Conservation (phyloP, 495 filamentous ascomycete species). For the Aeminium ludgeri region DNA sequence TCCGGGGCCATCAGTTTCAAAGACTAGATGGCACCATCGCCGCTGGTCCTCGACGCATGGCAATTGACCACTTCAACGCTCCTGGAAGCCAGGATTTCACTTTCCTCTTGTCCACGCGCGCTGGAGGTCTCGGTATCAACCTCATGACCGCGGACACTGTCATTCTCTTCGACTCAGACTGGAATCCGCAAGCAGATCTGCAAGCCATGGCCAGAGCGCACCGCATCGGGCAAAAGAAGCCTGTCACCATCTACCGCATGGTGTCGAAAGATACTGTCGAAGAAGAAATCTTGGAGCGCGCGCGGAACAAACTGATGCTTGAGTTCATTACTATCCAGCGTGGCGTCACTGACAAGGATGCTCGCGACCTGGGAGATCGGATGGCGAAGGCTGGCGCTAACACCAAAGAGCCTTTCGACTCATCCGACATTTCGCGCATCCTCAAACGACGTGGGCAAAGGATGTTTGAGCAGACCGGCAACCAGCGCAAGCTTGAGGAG, state of each 20-base stretch:
- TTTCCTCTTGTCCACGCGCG: slow-evolving; percentile 86
- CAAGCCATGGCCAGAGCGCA: slow-evolving; percentile 98
- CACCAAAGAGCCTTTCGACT: slow-evolving; percentile 58
- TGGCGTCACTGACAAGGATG: slow-evolving; percentile 80
- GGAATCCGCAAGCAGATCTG: slow-evolving; percentile 96
- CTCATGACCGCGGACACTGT: slow-evolving; percentile 98
- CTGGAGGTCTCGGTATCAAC: slow-evolving; percentile 94
- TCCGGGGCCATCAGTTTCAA: slow-evolving; percentile 81
- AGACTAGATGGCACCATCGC: slow-evolving; percentile 89
- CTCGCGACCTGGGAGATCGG: slow-evolving; percentile 54
- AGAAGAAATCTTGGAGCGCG: slow-evolving; percentile 89
- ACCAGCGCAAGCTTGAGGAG: slow-evolving; percentile 90
- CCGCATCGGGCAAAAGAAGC: slow-evolving; percentile 88
- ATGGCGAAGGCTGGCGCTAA: slow-evolving; percentile 34
- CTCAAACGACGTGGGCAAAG: slow-evolving; percentile 85
- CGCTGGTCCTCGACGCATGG: slow-evolving; percentile 63
- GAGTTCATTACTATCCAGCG: slow-evolving; percentile 95
- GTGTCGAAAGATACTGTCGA: slow-evolving; percentile 97
- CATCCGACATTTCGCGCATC: slow-evolving; percentile 82
- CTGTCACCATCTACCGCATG: slow-evolving; percentile 86
- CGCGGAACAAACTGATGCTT: slow-evolving; percentile 94
- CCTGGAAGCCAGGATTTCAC: slow-evolving; percentile 88
- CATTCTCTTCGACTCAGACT: slow-evolving; percentile 95
- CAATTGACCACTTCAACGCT: slow-evolving; percentile 96
- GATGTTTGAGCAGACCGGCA: slow-evolving; percentile 93